These are phyloP conservation scores for Candida awuae DNA, from an alignment of 805 yeast species.

Conservation along the genomic window DNA sequence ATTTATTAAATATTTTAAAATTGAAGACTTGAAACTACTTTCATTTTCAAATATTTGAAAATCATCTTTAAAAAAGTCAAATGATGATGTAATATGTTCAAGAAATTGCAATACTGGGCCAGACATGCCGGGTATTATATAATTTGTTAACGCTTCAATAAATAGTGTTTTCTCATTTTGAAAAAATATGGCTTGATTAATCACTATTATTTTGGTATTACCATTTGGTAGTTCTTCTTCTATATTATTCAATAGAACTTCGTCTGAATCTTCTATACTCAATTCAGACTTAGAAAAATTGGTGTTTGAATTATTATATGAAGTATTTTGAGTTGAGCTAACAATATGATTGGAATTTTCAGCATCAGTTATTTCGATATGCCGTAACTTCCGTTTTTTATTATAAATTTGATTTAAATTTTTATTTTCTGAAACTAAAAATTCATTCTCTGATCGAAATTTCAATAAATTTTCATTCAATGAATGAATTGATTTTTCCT, in stretches of 20 bases:
- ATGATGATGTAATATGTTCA: slow-evolving; percentile 27
- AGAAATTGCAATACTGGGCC: slow-evolving; percentile 29
- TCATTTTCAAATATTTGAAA: slow-evolving; percentile 23
- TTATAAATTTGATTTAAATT: slow-evolving; percentile 19
- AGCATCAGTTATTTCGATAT: not conserved
- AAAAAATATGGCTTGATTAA: slow-evolving; percentile 26
- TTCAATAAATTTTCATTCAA: slow-evolving; percentile 31
- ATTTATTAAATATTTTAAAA: slow-evolving; percentile 36
- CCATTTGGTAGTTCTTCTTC: not conserved
- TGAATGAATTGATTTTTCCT: slow-evolving; percentile 19
- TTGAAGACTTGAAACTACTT: slow-evolving; percentile 24
- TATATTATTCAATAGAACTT: too few relatives aligned
- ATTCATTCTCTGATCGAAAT: slow-evolving; percentile 48
- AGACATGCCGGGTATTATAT: slow-evolving; percentile 31
- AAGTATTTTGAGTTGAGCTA: slow-evolving; percentile 5
- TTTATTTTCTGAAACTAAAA: slow-evolving; percentile 41
- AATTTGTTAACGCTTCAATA: slow-evolving; percentile 29
- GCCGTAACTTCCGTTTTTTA: slow-evolving; percentile 21
- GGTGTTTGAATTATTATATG: not conserved
- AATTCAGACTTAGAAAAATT: not conserved
- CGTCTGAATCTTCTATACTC: too few relatives aligned
- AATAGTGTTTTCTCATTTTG: slow-evolving; percentile 34
- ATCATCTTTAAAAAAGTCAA: slow-evolving; percentile 21
- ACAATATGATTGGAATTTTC: not conserved
- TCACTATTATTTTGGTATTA: slow-evolving; percentile 17